A percentile compares a stretch with the other conserved stretches of the same genome.
Conservation (phyloP, 2,329 filamentous ascomycete species). For the Achaetomium macrosporum region DNA sequence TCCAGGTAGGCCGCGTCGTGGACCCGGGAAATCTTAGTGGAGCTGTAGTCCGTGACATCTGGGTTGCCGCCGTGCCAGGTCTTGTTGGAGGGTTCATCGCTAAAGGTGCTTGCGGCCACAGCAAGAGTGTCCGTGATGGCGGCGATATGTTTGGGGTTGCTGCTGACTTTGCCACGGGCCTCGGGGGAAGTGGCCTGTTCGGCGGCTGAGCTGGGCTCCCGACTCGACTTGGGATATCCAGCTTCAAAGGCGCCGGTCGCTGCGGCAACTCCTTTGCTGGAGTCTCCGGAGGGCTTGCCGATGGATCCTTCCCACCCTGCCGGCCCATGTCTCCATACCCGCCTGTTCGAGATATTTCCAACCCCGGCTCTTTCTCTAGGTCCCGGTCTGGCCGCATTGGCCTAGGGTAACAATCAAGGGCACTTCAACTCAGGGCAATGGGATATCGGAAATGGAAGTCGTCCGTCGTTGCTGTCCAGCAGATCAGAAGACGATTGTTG, state of each 20-base stretch:
- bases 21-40: conserved; percentile 29
- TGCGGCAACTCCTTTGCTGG: conserved; percentile 21
- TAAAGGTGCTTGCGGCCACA: conserved; percentile 19
- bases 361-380: conserved; percentile 16
- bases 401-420: conserved; percentile 5
- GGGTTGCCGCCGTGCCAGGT: conserved; percentile 21
- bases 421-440: conserved; percentile 15
- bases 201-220: conserved; percentile 17
- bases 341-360: conserved; percentile 6
- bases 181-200: conserved; percentile 22
- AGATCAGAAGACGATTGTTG: conserved; percentile 20
- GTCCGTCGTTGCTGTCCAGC: conserved; percentile 28
- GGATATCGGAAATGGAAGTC: conserved; percentile 7
- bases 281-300: conserved; percentile 19
- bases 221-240: conserved; percentile 4
- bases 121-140: conserved; percentile 15
- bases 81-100: conserved; percentile 25
- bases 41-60: conserved; percentile 9
- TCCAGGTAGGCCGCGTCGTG: conserved; percentile 33
- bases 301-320: conserved; percentile 4
- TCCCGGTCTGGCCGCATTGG: conserved; percentile 15
- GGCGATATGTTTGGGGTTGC: conserved; percentile 12
- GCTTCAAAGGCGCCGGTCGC: conserved; percentile 11
- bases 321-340: neutral
- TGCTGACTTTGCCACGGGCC: conserved; percentile 15